Evolutionary conservation across 2,329 filamentous ascomycete genomes (phyloP).

Genomic region (Microascus cirrosus): DNA sequence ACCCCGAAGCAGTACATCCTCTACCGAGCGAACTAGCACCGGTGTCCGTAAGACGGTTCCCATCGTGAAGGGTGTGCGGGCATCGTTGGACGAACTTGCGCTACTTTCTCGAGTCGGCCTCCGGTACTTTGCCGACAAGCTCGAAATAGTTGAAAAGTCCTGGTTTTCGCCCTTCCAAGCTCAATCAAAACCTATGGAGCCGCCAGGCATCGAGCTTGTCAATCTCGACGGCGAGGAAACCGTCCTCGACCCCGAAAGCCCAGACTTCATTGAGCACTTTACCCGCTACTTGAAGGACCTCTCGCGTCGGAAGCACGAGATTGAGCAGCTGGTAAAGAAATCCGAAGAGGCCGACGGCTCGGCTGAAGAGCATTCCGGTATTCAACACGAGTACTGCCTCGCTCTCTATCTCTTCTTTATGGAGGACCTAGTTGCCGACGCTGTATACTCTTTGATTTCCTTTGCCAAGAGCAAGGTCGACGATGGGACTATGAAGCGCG

Average conservation of each 20-base stretch:
- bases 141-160: neutral
- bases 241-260: neutral
- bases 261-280: neutral
- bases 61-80: neutral
- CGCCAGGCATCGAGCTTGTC: neutral
- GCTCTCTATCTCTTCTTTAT: conserved; percentile 1
- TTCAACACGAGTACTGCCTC: conserved; percentile 3
- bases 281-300: neutral
- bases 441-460: neutral
- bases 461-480: conserved; percentile 3
- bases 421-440: neutral
- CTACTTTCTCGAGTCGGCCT: neutral
- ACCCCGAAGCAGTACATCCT: neutral
- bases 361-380: neutral
- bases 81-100: neutral
- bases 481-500: neutral
- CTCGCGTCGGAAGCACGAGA: neutral
- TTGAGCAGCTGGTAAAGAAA: neutral
- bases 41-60: neutral
- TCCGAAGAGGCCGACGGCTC: neutral
- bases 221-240: neutral
- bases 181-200: neutral
- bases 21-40: neutral
- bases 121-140: neutral
- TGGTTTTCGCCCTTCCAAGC: neutral